A percentile compares a stretch with the other conserved stretches of the same genome.
phyloP scores from a whole-genome alignment of 2,329 filamentous ascomycete genomes.

The Colletotrichum liaoningense region DNA sequence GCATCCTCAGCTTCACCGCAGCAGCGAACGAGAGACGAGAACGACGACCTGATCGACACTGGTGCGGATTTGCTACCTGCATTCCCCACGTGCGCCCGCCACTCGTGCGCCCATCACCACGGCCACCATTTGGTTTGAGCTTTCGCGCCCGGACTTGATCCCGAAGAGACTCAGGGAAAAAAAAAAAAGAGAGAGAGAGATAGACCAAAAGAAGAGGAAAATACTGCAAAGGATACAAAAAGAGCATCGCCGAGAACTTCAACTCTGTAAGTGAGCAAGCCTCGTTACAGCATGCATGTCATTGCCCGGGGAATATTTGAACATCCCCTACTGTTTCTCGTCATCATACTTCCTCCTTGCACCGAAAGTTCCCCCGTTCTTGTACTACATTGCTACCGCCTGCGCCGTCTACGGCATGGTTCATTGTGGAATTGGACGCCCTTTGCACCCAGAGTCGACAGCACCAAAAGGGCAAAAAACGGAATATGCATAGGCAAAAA shows the following conservation, averaged over 20 bases:
- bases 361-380: slow-evolving; percentile 10
- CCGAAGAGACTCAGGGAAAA: neutral
- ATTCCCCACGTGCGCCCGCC: slow-evolving; percentile 30
- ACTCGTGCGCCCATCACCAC: neutral
- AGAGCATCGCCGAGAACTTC: neutral
- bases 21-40: slow-evolving; percentile 12
- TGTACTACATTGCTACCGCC: neutral
- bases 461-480: neutral
- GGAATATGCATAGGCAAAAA: neutral
- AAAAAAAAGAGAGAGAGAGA: neutral
- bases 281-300: neutral
- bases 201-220: too few species aligned
- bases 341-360: slow-evolving; percentile 2
- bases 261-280: slow-evolving; percentile 19
- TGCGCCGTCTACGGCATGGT: slow-evolving; percentile 10
- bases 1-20: slow-evolving; percentile 8
- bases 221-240: neutral
- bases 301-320: neutral
- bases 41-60: slow-evolving; percentile 24
- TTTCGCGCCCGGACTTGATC: slow-evolving; percentile 11
- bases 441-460: neutral
- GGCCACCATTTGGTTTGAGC: slow-evolving; percentile 17
- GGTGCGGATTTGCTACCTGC: slow-evolving; percentile 22
- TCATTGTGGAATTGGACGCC: slow-evolving; percentile 13
- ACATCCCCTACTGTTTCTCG: neutral